Base-by-base conservation (phyloP, 768 basidiomycete species). In the Cytidiella melzeri region DNA sequence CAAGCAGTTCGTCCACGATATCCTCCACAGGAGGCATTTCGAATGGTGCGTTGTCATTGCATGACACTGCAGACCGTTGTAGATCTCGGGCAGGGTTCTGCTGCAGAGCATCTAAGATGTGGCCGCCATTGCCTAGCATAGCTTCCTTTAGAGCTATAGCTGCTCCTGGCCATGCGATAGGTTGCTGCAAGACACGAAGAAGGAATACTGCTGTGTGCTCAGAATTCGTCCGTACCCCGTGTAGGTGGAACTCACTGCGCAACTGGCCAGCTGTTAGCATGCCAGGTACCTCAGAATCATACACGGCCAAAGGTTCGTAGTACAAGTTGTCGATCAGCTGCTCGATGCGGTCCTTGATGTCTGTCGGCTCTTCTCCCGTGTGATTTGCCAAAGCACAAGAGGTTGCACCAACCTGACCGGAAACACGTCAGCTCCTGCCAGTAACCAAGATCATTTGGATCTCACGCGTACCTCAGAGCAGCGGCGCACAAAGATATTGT, bases 21-120 rank as follows among this genome's bases (percentile, higher is more conserved):
- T 57, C 46, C 38, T 58, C 43, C 3, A 54, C 48, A 2, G 43
- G 40, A 2, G 56, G 58, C 3, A 49, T 47, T 2, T 54, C 42
- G 46, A 62, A 61, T 4, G 59, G 59, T 12, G 46, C 43, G 9
- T 58, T 43, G 48, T 68, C 66, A 41, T 62, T 59, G 54, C 66
- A 67, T 2, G 64, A 62, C 1, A 66, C 64, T 0, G 62, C 66
- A n/a, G 53, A 50, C 10, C 64, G 61, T 25, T 55, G 54, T 28
- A 60, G 47, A 26, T 61, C 59, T 1, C 15, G 23, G 6, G 20
- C 24, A 20, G 28, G 20, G 18, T 5, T 18, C 47, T 18, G 37
- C 44, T 58, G 54, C 10, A 55, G 26, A 20, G 43, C 40, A 43
- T 64, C 54, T 21, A 66, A 42, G 9, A 66, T 44, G 1, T 48